Evolutionary conservation across 345 rosid genomes (phyloP), one percentile per base, ranked within the genome.

Genomic region (Mercurialis annua): DNA sequence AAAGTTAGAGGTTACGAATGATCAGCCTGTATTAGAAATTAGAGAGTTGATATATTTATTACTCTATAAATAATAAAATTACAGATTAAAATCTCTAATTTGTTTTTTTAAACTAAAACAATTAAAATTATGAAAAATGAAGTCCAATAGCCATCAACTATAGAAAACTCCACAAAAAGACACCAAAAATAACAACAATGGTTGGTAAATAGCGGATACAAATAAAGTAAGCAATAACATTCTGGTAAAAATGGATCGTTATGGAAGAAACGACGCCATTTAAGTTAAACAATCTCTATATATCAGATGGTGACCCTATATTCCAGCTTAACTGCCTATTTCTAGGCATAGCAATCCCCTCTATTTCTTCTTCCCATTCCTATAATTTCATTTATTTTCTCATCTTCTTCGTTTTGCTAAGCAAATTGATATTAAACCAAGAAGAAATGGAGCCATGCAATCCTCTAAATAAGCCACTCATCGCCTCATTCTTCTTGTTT

Each of bases 371-470:
- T 38, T 27, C 12, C 1, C 36, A 20, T 0, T 33, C 0, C 20
- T 11, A 10, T 65, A n/a, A 11, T 1, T 20, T 62, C 51, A 30
- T 6, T 69, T 51, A 30, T 6, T 69, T 51, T 51, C 47, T 29
- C 26, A 36, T 38, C 30, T 17, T 29, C 29, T 24, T 59, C 17
- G 6, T 36, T 5, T 18, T 29, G 42, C 20, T 50, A 10, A 18
- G 0, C 18, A 33, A 9, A n/a, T n/a, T n/a, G n/a, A n/a, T n/a
- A n/a, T 14, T 10, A 44, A 53, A 10, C 43, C 57, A 18, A 2
- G 16, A 65, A 48, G 30, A 3, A 12, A 74, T 74, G 79, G 79
- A 36, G 17, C 49, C 64, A 52, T 33, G 14, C 18, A 34, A n/a
- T 49, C 10, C 33, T 48, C 23, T 31, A 18, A 67, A 60, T 62